Conservation (phyloP, 345 rosid species). For the Bruguiera parviflora region DNA sequence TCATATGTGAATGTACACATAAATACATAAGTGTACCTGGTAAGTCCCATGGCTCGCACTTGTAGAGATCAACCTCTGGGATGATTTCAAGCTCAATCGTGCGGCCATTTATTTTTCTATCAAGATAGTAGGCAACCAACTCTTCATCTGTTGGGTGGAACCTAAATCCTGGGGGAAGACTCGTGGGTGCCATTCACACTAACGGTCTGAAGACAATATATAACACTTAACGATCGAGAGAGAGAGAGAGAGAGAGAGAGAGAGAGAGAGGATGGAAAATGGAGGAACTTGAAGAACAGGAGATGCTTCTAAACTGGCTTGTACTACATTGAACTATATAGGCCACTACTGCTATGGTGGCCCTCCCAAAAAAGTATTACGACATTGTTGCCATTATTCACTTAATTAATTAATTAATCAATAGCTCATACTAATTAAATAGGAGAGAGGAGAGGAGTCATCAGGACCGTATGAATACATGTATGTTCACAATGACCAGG, state of each 20-base stretch:
- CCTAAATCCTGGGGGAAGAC: slow-evolving; percentile 80
- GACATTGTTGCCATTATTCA: no score
- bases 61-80: slow-evolving; percentile 77
- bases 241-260: slow-evolving; percentile 7
- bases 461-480: no score
- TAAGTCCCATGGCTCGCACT: slow-evolving; percentile 81
- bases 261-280: slow-evolving; percentile 9
- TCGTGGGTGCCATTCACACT: slow-evolving; percentile 56
- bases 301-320: slow-evolving; percentile 8
- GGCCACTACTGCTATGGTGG: slow-evolving; percentile 30
- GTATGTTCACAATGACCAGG: background rate
- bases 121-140: slow-evolving; percentile 69
- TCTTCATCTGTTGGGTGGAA: slow-evolving; percentile 87
- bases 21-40: slow-evolving; percentile 41
- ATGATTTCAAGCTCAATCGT: slow-evolving; percentile 69
- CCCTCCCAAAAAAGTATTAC: no score
- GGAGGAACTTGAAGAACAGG: slow-evolving; percentile 7
- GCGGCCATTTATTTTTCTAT: slow-evolving; percentile 58
- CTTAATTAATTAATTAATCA: no score
- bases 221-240: background rate
- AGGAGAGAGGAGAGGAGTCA: no score
- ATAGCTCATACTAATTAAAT: no score
- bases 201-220: background rate
- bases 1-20: no score
- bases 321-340: slow-evolving; percentile 37